A percentile compares a stretch with the other conserved stretches of the same genome.
Conservation (phyloP, 768 basidiomycete genomes). For the Leccinum truebloodii region DNA sequence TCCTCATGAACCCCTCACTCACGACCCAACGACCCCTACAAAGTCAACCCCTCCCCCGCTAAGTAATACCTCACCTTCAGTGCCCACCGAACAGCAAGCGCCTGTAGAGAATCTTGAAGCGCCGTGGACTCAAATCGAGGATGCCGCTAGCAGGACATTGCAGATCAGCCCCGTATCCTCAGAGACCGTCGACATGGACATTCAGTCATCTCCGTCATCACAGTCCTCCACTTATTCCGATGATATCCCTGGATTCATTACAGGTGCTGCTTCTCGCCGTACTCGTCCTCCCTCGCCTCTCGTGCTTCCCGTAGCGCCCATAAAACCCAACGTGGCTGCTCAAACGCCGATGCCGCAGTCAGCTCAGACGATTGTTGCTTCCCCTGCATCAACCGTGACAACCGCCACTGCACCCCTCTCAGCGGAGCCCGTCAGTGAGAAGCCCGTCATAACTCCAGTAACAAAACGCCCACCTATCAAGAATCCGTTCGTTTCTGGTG, state of each 20-base stretch:
- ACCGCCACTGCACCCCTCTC: constrained; percentile 12
- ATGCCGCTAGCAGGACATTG: constrained; percentile 29
- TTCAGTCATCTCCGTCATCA: constrained; percentile 36
- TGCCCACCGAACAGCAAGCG: constrained; percentile 20
- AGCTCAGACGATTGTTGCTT: constrained; percentile 19
- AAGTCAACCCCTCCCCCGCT: constrained; percentile 5
- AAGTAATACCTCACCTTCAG: constrained; percentile 14
- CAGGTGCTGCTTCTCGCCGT: constrained; percentile 32
- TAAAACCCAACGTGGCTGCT: constrained; percentile 8
- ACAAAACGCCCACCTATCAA: constrained; percentile 25
- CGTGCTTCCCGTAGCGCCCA: constrained; percentile 20
- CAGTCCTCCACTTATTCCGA: constrained; percentile 24
- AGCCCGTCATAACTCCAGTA: constrained; percentile 4
- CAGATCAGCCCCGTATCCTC: constrained; percentile 35
- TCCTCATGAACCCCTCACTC: constrained; percentile 6
- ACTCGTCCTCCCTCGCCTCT: constrained; percentile 26
- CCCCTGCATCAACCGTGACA: constrained; percentile 19
- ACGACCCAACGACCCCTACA: constrained; percentile 6
- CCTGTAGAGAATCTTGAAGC: constrained; percentile 17
- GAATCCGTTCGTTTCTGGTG: constrained; percentile 54
- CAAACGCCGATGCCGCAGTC: constrained; percentile 17
- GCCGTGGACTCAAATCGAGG: constrained; percentile 24
- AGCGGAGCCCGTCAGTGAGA: constrained; percentile 14
- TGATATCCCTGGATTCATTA: constrained; percentile 36
- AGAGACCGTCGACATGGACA: constrained; percentile 36